phyloP scores from a whole-genome alignment of 2,329 filamentous ascomycete species.

The Cadophora gregata region DNA sequence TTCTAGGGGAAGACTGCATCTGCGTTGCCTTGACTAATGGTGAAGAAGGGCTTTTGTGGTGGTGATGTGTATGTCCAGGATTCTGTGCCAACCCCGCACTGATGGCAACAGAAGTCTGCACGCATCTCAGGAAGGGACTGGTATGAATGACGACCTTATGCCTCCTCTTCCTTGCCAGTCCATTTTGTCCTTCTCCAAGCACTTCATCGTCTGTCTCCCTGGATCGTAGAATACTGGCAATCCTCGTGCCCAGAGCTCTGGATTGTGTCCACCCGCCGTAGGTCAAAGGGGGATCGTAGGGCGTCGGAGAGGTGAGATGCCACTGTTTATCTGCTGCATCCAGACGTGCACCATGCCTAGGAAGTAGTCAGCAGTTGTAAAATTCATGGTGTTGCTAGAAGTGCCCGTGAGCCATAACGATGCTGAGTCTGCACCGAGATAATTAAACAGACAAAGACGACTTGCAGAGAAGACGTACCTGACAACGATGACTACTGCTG shows the following conservation, averaged over 20 bases:
- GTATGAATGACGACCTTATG: conserved; percentile 87
- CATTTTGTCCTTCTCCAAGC: conserved; percentile 23
- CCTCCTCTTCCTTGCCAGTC: conserved; percentile 56
- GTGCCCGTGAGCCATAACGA: conserved; percentile 1
- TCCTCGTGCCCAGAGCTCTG: conserved; percentile 79
- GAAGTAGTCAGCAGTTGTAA: conserved; percentile 9
- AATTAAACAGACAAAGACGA: not conserved
- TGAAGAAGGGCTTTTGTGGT: conserved; percentile 33
- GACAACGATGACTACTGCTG: conserved; percentile 57
- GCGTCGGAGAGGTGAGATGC: conserved; percentile 90
- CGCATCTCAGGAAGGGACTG: conserved; percentile 91
- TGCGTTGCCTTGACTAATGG: conserved; percentile 35
- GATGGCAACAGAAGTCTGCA: conserved; percentile 90
- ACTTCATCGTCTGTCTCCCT: conserved; percentile 50
- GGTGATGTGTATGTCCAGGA: conserved; percentile 44
- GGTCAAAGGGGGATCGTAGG: conserved; percentile 93
- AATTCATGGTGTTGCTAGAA: conserved; percentile 1
- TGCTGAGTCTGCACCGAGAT: conserved; percentile 2
- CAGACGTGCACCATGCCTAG: conserved; percentile 87
- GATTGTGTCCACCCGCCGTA: conserved; percentile 94
- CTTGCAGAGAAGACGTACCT: conserved; percentile 47
- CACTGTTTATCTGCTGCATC: conserved; percentile 95
- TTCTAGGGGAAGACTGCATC: conserved; percentile 42
- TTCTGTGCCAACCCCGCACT: conserved; percentile 81
- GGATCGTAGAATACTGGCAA: conserved; percentile 72